Percentiles rank a stretch among this genome's conserved stretches.
phyloP scores from a whole-genome alignment of 169 alveolate genomes.

The Cryptosporidium tyzzeri region DNA sequence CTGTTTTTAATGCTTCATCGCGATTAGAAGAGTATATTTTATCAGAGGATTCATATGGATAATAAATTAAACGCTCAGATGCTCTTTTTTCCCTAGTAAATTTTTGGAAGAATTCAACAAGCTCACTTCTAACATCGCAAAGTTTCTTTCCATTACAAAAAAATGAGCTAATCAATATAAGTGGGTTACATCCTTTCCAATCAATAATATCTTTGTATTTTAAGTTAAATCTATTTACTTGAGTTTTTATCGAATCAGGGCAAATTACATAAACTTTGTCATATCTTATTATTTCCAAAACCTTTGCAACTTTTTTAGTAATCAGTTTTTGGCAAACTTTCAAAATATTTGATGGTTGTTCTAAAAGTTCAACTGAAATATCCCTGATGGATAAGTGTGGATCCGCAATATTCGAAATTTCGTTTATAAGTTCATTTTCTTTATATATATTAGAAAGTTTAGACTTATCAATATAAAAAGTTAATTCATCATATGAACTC shows the following conservation, averaged over 20 bases:
- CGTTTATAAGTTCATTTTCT: slow-evolving; percentile 26
- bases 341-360: slow-evolving; percentile 26
- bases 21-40: neutral
- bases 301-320: slow-evolving; percentile 19
- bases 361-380: slow-evolving; percentile 57
- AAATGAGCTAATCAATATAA: slow-evolving; percentile 23
- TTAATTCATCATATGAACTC: slow-evolving; percentile 4
- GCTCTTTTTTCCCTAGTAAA: neutral
- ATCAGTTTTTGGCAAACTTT: slow-evolving; percentile 9
- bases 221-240: slow-evolving; percentile 6
- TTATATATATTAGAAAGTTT: slow-evolving; percentile 16
- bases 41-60: slow-evolving; percentile 27
- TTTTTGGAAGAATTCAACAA: slow-evolving; percentile 29
- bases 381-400: slow-evolving; percentile 64
- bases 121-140: slow-evolving; percentile 10
- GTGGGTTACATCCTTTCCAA: slow-evolving; percentile 62
- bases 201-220: slow-evolving; percentile 21
- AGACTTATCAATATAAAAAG: slow-evolving; percentile 20
- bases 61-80: slow-evolving; percentile 2
- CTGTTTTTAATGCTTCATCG: neutral
- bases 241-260: neutral
- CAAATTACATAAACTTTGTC: slow-evolving; percentile 13
- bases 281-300: slow-evolving; percentile 13
- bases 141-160: slow-evolving; percentile 59
- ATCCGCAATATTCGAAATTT: slow-evolving; percentile 21